These are phyloP conservation scores for Rhizoctonia solani DNA, from an alignment of 1,284 basidiomycete genomes.

Conservation along the genomic window DNA sequence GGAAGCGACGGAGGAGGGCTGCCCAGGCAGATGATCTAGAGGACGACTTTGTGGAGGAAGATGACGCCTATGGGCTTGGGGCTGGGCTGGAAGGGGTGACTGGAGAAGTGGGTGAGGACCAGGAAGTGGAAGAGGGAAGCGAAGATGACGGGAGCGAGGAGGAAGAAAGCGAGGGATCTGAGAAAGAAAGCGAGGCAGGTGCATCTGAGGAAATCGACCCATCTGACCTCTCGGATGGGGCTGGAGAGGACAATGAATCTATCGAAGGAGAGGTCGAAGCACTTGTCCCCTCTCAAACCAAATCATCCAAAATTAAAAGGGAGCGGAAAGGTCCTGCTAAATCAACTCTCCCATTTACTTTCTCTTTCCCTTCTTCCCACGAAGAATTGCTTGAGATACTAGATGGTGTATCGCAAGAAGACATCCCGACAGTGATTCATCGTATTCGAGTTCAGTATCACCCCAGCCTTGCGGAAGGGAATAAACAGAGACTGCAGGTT, in stretches of 20 bases:
- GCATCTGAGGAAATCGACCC: slow-evolving; percentile 48
- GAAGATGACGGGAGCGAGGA: slow-evolving; percentile 45
- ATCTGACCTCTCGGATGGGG: slow-evolving; percentile 44
- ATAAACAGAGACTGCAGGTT: slow-evolving; percentile 91
- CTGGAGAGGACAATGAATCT: slow-evolving; percentile 45
- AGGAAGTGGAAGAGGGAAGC: slow-evolving; percentile 43
- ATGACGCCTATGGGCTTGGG: slow-evolving; percentile 54
- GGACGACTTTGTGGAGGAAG: slow-evolving; percentile 78
- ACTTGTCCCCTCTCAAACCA: slow-evolving; percentile 41
- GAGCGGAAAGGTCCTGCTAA: slow-evolving; percentile 39
- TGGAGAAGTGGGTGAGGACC: slow-evolving; percentile 44
- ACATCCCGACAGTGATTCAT: slow-evolving; percentile 83
- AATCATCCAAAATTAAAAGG: slow-evolving; percentile 34
- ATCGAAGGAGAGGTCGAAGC: slow-evolving; percentile 41
- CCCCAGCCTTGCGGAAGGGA: slow-evolving; percentile 85
- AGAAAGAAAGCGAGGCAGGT: too few relatives aligned
- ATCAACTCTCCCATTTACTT: slow-evolving; percentile 87
- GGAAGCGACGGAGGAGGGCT: slow-evolving; percentile 56
- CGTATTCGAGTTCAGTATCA: slow-evolving; percentile 92
- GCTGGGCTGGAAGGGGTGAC: slow-evolving; percentile 52
- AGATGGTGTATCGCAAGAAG: slow-evolving; percentile 66
- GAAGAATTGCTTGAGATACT: slow-evolving; percentile 88
- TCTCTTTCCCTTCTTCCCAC: slow-evolving; percentile 84
- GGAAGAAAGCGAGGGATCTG: slow-evolving; percentile 43
- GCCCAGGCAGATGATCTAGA: slow-evolving; percentile 81